Conservation (phyloP, 495 filamentous ascomycete species). For the Penicillium silybi region DNA sequence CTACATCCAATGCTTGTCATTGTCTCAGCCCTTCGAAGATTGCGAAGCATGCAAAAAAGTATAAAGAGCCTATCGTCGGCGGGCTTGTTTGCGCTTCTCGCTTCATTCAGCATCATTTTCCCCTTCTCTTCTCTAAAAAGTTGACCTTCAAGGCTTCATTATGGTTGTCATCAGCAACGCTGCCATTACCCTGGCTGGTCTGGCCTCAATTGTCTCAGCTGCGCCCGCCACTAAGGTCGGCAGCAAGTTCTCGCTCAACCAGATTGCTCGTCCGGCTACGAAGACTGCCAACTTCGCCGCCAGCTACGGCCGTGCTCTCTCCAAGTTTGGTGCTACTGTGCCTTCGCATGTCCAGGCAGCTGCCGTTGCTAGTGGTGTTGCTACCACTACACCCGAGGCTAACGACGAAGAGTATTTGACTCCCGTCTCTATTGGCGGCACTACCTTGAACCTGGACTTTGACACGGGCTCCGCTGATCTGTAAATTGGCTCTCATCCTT, state of each 20-base stretch:
- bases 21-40: neutral
- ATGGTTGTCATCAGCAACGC: conserved; percentile 38
- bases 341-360: conserved; percentile 40
- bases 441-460: conserved; percentile 60
- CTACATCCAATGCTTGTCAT: neutral
- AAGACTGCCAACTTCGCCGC: conserved; percentile 34
- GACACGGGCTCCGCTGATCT: conserved; percentile 75
- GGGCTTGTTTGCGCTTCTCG: neutral
- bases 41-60: neutral
- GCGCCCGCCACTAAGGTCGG: conserved; percentile 17
- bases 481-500: conserved; percentile 34
- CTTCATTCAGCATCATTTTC: conserved; percentile 1
- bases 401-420: conserved; percentile 62
- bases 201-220: conserved; percentile 28
- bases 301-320: conserved; percentile 33
- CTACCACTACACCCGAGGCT: conserved; percentile 46
- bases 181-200: conserved; percentile 20
- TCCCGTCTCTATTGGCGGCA: conserved; percentile 59
- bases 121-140: neutral
- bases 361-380: conserved; percentile 38
- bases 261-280: conserved; percentile 26
- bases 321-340: conserved; percentile 38
- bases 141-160: conserved; percentile 1
- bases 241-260: conserved; percentile 37
- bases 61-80: conserved; percentile 7